Base-by-base conservation (phyloP, 306 rosid species). In the Glycine soja region DNA sequence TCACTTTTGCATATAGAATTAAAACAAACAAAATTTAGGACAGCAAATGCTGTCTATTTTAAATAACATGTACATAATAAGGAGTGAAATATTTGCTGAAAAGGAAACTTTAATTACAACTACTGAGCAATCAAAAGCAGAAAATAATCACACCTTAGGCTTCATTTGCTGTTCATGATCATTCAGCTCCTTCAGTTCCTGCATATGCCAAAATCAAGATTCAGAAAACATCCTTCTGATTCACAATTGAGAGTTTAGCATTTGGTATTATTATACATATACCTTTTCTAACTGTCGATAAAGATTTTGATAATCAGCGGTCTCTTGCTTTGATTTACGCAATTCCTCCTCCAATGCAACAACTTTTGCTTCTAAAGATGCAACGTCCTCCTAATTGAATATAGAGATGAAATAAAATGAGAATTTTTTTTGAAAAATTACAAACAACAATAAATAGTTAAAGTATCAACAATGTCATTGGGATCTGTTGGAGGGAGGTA, bases 131-230 rank as follows among this genome's bases (percentile, higher is more conserved):
- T 62, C 45, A 67, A 58, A 81, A 72, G 66, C 75, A 51, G 38
- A 51, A 75, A 86, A 64, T n/a, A 62, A 82, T 53, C 87, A 74
- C 38, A 93, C 99, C 99, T 92, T 96, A 10, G 98, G 97, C 76
- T 93, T 93, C 92, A 93, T 87, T 85, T 89, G 87, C 47, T 88
- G 97, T 83, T 96, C 99, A n/a, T 85, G 83, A 67, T 93, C 98
- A 81, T 85, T 93, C 72, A 90, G 75, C 54, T 96, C 99, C 88
- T 90, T 90, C 79, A 96, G 70, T 71, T 96, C 99, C 99, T 93
- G 91, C 86, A 73, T 10, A 75, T 81, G 43, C 69, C 87, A 85
- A 24, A 80, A 77, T 59, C 47, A 82, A 75, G 54, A 56, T 45
- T 76, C 68, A 58, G 66, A 81, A 67, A 59, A n/a, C 45, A 63